Evolutionary conservation across 306 rosid species (phyloP).

Genomic region (Parietaria judaica): DNA sequence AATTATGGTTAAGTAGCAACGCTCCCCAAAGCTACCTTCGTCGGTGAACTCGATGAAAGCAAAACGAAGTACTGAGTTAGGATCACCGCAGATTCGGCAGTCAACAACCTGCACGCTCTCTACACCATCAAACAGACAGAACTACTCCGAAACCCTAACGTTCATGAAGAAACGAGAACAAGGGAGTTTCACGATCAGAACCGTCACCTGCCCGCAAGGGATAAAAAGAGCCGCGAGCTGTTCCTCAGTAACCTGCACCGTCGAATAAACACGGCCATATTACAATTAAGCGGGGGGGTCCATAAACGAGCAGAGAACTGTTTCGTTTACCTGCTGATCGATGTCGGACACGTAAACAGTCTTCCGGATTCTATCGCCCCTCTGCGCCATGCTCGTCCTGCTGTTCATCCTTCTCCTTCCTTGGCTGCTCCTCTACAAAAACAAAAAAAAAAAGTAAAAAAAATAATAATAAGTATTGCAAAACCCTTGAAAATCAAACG

Average conservation of each 20-base stretch:
- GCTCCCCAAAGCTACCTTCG: conserved; percentile 23
- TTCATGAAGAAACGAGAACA: not conserved
- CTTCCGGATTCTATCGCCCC: conserved; percentile 35
- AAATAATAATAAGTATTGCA: conserved; percentile 1
- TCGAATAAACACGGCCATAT: not conserved
- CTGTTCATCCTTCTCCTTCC: conserved; percentile 35
- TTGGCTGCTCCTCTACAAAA: conserved; percentile 28
- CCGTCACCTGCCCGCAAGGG: conserved; percentile 34
- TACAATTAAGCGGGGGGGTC: not conserved
- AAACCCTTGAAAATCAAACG: not conserved
- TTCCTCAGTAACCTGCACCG: conserved; percentile 33
- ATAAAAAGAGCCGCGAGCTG: conserved; percentile 36
- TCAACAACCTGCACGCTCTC: conserved; percentile 28
- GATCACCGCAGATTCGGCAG: conserved; percentile 42
- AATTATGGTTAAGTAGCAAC: not conserved
- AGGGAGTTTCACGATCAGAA: not conserved
- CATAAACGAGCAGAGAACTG: not conserved
- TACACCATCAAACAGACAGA: not conserved
- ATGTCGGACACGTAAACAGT: conserved; percentile 43
- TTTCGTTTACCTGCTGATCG: conserved; percentile 31
- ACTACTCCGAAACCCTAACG: not conserved
- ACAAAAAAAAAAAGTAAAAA: not conserved
- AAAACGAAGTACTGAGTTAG: conserved; percentile 39
- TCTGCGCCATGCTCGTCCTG: conserved; percentile 33
- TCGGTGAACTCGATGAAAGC: conserved; percentile 39